A percentile compares a stretch with the other conserved stretches of the same genome.
These are phyloP conservation scores for Metarhizium brunneum DNA, from an alignment of 2,329 filamentous ascomycete species.

Conservation along the genomic window DNA sequence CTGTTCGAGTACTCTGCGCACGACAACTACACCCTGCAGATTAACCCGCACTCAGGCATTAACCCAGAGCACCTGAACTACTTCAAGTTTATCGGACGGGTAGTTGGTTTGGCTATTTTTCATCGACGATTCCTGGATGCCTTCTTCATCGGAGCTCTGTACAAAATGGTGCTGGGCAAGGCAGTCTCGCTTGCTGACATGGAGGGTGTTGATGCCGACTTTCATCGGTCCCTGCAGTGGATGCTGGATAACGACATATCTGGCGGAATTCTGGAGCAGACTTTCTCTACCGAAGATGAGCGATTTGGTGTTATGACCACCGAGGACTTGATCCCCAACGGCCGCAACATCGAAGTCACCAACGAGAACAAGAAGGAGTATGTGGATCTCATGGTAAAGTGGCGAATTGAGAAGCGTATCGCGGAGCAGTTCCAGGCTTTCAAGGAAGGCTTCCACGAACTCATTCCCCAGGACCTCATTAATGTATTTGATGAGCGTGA, in stretches of 20 bases:
- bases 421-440: conserved; percentile 98
- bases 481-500: conserved; percentile 99
- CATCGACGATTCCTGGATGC: conserved; percentile 95
- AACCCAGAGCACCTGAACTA: conserved; percentile 99
- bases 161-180: conserved; percentile 98
- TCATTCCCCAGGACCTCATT: conserved; percentile 91
- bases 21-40: conserved; percentile 99
- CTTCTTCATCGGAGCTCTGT: conserved; percentile 97
- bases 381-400: conserved; percentile 96
- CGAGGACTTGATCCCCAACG: conserved; percentile 85
- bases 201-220: conserved; percentile 97
- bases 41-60: conserved; percentile 98
- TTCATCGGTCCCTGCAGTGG: conserved; percentile 94
- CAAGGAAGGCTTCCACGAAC: conserved; percentile 92
- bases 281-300: conserved; percentile 95
- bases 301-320: conserved; percentile 90
- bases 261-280: conserved; percentile 86
- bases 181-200: conserved; percentile 87
- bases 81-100: conserved; percentile 98
- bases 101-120: conserved; percentile 96
- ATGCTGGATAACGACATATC: conserved; percentile 95
- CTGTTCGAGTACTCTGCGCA: conserved; percentile 98
- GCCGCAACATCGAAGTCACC: conserved; percentile 87
- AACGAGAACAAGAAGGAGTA: conserved; percentile 99
- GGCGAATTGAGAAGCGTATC: conserved; percentile 97